Conservation (phyloP, 176 grass and related monocot genomes). For the Oryza punctata region DNA sequence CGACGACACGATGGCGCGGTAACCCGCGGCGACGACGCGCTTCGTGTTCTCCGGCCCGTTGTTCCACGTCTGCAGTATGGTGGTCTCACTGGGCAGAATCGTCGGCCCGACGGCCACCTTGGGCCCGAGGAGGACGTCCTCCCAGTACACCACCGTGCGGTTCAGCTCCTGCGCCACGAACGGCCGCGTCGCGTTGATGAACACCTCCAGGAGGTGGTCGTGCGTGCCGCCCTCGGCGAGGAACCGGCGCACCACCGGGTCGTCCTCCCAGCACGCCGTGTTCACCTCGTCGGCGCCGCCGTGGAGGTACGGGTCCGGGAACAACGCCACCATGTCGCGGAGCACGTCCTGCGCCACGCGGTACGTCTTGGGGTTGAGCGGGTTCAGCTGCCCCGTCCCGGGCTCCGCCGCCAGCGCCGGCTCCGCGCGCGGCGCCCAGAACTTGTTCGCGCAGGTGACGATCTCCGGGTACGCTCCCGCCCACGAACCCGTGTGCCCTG, state of each 20-base stretch:
- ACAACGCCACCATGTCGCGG: slow-evolving; percentile 57
- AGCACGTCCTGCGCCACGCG: slow-evolving; percentile 73
- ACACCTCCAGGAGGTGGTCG: slow-evolving; percentile 74
- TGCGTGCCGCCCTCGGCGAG: slow-evolving; percentile 62
- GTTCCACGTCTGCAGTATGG: slow-evolving; percentile 97
- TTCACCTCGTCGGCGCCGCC: slow-evolving; percentile 87
- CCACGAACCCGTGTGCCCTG: slow-evolving; percentile 90
- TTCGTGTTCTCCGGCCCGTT: slow-evolving; percentile 91
- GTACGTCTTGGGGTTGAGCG: slow-evolving; percentile 78
- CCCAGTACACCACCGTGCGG: slow-evolving; percentile 93
- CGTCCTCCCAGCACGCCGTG: slow-evolving; percentile 90
- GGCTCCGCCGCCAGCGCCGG: slow-evolving; percentile 78
- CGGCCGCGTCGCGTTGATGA: slow-evolving; percentile 71
- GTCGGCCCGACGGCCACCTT: slow-evolving; percentile 48
- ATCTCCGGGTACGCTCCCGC: slow-evolving; percentile 86
- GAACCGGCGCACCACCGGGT: slow-evolving; percentile 59
- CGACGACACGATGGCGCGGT: slow-evolving; percentile 85
- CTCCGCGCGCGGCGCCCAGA: slow-evolving; percentile 67
- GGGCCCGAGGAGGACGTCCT: slow-evolving; percentile 82
- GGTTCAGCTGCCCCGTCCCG: slow-evolving; percentile 85
- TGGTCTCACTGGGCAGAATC: slow-evolving; percentile 68
- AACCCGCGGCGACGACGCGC: slow-evolving; percentile 70
- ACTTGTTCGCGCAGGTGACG: slow-evolving; percentile 82
- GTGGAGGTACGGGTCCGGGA: slow-evolving; percentile 81
- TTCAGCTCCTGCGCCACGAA: slow-evolving; percentile 75